Conservation (phyloP, 2,329 filamentous ascomycete genomes). For the Botrytis fabae region DNA sequence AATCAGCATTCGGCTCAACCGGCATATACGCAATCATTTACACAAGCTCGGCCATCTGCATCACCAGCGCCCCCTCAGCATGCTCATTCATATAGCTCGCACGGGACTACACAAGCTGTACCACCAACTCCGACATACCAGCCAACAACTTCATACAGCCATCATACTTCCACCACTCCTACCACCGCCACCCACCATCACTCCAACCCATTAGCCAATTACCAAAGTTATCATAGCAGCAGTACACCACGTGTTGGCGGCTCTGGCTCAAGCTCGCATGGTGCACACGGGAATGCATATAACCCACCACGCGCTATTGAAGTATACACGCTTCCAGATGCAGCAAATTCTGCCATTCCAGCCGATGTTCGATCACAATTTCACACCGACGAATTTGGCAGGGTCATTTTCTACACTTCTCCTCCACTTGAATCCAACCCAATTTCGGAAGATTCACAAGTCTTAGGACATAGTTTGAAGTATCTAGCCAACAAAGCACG, state of each 20-base stretch:
- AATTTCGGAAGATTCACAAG: constrained; percentile 33
- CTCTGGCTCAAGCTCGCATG: constrained; percentile 28
- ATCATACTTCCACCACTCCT: constrained; percentile 29
- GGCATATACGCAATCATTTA: constrained; percentile 39
- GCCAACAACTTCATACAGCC: constrained; percentile 28
- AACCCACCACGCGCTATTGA: constrained; percentile 62
- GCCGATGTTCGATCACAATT: constrained; percentile 64
- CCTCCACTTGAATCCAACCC: constrained; percentile 56
- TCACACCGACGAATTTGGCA: constrained; percentile 63
- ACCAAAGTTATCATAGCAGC: constrained; percentile 33
- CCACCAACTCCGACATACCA: constrained; percentile 37
- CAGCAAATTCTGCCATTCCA: constrained; percentile 64
- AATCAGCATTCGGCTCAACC: constrained; percentile 29
- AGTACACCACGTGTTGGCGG: constrained; percentile 28
- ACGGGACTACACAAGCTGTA: constrained; percentile 29
- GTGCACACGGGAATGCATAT: constrained; percentile 45
- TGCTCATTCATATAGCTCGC: constrained; percentile 38
- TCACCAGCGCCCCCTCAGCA: constrained; percentile 38
- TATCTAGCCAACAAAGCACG: constrained; percentile 50
- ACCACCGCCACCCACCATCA: constrained; percentile 35
- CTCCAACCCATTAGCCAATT: constrained; percentile 32
- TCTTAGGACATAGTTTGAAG: constrained; percentile 50
- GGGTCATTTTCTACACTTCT: constrained; percentile 66
- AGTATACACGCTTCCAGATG: constrained; percentile 63
- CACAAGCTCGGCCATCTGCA: constrained; percentile 33